phyloP scores from a whole-genome alignment of 2,329 filamentous ascomycete species.

The Sclerotinia subarctica region DNA sequence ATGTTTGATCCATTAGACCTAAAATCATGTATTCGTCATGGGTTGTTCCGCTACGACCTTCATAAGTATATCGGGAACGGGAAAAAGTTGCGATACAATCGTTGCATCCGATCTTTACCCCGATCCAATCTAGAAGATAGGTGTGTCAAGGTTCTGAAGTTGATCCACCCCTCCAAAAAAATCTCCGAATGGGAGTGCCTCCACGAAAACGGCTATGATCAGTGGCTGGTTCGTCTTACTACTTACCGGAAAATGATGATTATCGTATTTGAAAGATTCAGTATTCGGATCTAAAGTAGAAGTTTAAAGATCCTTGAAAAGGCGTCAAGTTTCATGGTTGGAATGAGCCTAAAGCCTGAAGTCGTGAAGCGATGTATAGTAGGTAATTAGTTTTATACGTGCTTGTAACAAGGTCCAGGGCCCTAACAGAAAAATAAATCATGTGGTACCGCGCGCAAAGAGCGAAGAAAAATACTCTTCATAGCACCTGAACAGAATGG shows the following conservation, averaged over 20 bases:
- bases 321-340: not conserved
- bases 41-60: not conserved
- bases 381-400: slow-evolving; percentile 32
- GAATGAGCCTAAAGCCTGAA: not conserved
- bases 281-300: not conserved
- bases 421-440: slow-evolving; percentile 7
- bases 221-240: not conserved
- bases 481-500: slow-evolving; percentile 25
- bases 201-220: slow-evolving; percentile 18
- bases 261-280: slow-evolving; percentile 20
- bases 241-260: not conserved
- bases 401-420: slow-evolving; percentile 20
- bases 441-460: slow-evolving; percentile 17
- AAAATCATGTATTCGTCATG: not conserved
- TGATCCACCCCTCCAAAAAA: slow-evolving; percentile 28
- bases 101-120: slow-evolving; percentile 14
- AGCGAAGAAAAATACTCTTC: slow-evolving; percentile 13
- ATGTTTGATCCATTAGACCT: not conserved
- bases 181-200: slow-evolving; percentile 30
- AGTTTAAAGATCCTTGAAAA: not conserved
- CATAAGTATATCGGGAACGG: slow-evolving; percentile 6
- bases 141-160: not conserved
- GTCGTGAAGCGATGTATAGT: slow-evolving; percentile 28
- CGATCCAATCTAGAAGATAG: slow-evolving; percentile 17
- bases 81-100: slow-evolving; percentile 15